These are phyloP conservation scores for Diaporthe sp. DNA, from an alignment of 2,329 filamentous ascomycete genomes.

Conservation along the genomic window DNA sequence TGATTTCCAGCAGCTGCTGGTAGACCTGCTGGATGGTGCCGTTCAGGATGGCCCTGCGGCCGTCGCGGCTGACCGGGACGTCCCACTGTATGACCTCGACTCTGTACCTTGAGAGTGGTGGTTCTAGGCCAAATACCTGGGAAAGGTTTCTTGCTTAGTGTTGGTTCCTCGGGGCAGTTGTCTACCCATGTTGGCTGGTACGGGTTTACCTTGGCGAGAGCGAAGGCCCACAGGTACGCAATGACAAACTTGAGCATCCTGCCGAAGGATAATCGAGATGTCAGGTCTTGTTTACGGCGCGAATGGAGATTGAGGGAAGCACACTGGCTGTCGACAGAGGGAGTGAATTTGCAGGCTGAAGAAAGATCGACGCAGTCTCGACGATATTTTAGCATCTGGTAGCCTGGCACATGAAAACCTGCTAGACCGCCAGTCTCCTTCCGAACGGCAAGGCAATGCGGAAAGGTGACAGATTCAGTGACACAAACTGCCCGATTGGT, in stretches of 20 bases:
- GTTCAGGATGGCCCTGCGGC: not conserved
- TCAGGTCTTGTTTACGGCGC: too few species aligned
- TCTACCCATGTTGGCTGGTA: not conserved
- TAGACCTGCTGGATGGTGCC: not conserved
- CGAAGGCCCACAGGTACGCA: not conserved
- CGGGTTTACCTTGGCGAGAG: not conserved
- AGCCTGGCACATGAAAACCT: not conserved
- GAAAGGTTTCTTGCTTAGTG: rapidly evolving
- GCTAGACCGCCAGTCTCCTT: too few species aligned
- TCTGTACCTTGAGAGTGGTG: not conserved
- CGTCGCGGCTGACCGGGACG: not conserved
- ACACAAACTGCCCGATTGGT: not conserved
- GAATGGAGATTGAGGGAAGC: too few species aligned
- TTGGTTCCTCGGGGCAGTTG: too few species aligned
- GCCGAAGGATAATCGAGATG: too few species aligned
- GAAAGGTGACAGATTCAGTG: not conserved
- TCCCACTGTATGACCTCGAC: conserved; percentile 11
- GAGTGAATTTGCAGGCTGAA: not conserved
- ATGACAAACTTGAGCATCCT: not conserved
- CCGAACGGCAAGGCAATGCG: too few species aligned
- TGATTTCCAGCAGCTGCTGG: not conserved
- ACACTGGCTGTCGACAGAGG: too few species aligned
- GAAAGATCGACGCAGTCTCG: not conserved
- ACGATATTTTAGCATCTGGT: not conserved
- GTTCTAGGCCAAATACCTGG: not conserved